phyloP scores from a whole-genome alignment of 2,329 filamentous ascomycete genomes.

The Colletotrichum truncatum region DNA sequence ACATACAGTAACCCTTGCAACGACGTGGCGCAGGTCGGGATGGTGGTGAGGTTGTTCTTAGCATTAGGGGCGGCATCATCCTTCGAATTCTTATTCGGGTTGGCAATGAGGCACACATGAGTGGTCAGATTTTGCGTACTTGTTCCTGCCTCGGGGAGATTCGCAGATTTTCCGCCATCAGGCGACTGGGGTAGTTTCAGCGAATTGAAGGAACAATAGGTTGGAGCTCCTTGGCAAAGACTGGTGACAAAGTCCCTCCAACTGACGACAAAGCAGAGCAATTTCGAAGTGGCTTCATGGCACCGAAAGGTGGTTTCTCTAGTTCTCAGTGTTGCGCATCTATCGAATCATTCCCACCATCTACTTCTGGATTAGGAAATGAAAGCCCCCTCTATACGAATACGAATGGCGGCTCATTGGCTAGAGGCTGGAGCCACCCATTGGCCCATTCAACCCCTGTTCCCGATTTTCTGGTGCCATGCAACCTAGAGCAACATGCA shows the following conservation, averaged over 20 bases:
- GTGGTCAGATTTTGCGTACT: slow-evolving; percentile 3
- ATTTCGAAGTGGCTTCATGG: slow-evolving; percentile 25
- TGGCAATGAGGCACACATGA: slow-evolving; percentile 19
- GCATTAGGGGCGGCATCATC: neutral
- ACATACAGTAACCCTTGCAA: neutral
- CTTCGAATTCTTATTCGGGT: slow-evolving; percentile 30
- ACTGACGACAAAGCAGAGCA: slow-evolving; percentile 12
- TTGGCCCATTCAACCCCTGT: slow-evolving; percentile 8
- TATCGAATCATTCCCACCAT: slow-evolving; percentile 26
- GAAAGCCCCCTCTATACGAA: slow-evolving; percentile 27
- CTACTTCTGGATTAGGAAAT: slow-evolving; percentile 20
- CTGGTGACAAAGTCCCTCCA: neutral
- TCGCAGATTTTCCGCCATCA: slow-evolving; percentile 2
- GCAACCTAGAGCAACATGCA: neutral
- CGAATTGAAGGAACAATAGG: neutral
- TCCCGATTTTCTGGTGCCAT: slow-evolving; percentile 21
- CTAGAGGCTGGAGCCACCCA: neutral
- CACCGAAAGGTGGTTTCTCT: slow-evolving; percentile 17
- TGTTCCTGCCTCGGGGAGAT: slow-evolving; percentile 5
- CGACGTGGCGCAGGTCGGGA: neutral
- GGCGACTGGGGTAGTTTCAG: neutral
- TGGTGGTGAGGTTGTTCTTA: neutral
- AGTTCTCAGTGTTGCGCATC: neutral
- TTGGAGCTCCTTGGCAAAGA: neutral
- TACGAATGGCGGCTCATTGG: slow-evolving; percentile 31